Percentiles rank a stretch among this genome's conserved stretches.
Conservation (phyloP, 2,329 filamentous ascomycete genomes). For the Zymoseptoria passerinii region DNA sequence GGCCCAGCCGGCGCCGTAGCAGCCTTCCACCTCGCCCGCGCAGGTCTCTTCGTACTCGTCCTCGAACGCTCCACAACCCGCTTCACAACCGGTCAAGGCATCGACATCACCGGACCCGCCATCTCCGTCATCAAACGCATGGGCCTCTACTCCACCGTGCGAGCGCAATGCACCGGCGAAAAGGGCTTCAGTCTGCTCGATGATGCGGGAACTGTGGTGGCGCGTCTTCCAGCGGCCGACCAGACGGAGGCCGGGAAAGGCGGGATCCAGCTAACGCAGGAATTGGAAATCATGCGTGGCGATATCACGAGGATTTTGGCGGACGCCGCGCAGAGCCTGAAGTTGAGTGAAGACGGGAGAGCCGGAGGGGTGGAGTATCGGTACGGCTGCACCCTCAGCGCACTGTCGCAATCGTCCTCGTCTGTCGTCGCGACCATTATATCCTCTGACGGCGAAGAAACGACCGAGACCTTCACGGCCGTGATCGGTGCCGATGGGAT, state of each 20-base stretch:
- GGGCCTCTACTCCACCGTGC: slow-evolving; percentile 21
- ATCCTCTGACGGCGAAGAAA: slow-evolving; percentile 2
- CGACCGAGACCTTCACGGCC: slow-evolving; percentile 1
- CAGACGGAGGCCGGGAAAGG: background rate
- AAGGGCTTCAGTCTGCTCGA: slow-evolving; percentile 22
- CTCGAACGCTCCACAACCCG: slow-evolving; percentile 11
- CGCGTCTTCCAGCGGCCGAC: slow-evolving; percentile 1
- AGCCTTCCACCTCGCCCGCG: slow-evolving; percentile 32
- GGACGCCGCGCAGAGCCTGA: slow-evolving; percentile 11
- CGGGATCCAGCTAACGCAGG: slow-evolving; percentile 12
- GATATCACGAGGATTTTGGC: slow-evolving; percentile 42
- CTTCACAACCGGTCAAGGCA: slow-evolving; percentile 22
- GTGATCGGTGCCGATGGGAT: slow-evolving; percentile 16
- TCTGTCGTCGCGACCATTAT: slow-evolving; percentile 6
- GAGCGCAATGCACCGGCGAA: slow-evolving; percentile 21
- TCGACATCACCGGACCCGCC: slow-evolving; percentile 23
- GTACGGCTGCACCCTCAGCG: slow-evolving; percentile 9
- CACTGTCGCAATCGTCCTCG: slow-evolving; percentile 7
- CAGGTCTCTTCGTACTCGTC: slow-evolving; percentile 12
- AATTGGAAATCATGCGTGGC: slow-evolving; percentile 37
- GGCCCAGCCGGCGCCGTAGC: slow-evolving; percentile 29
- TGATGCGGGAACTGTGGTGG: slow-evolving; percentile 18
- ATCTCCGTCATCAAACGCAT: slow-evolving; percentile 20
- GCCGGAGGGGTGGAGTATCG: slow-evolving; percentile 9
- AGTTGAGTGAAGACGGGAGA: background rate